Conservation (phyloP, 345 rosid genomes). For the Laguncularia racemosa region DNA sequence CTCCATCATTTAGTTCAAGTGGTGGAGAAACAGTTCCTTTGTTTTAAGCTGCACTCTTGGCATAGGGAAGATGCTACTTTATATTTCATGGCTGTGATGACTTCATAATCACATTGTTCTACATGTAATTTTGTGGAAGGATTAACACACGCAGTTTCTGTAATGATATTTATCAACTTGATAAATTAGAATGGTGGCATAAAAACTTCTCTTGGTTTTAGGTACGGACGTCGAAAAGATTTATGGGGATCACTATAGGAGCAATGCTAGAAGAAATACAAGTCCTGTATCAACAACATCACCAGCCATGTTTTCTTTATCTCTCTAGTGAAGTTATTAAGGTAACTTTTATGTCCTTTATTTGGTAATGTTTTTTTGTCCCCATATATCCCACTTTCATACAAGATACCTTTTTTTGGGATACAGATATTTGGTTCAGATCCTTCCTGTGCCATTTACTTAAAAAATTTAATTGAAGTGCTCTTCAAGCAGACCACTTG, state of each 20-base stretch:
- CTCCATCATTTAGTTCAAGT: no score
- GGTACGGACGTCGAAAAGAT: constrained; percentile 96
- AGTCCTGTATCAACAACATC: constrained; percentile 79
- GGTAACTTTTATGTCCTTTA: constrained; percentile 26
- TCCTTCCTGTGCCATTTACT: constrained; percentile 77
- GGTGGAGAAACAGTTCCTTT: no score
- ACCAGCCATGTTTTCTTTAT: constrained; percentile 98
- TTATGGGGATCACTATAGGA: constrained; percentile 88
- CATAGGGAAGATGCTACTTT: no score
- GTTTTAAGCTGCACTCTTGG: no score
- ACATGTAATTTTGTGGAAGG: no score
- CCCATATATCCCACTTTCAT: constrained; percentile 1
- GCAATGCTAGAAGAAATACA: constrained; percentile 94
- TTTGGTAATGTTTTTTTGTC: not conserved
- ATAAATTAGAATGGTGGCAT: not conserved
- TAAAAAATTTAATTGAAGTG: constrained; percentile 80
- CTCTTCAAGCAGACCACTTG: constrained; percentile 79
- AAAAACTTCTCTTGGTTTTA: not conserved
- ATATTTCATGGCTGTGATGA: no score
- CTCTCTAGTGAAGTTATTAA: constrained; percentile 98
- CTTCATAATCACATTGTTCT: no score
- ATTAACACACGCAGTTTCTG: not conserved
- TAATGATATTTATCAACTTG: not conserved
- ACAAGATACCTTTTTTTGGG: constrained; percentile 8
- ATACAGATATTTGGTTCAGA: constrained; percentile 96